Base-by-base conservation (phyloP, 768 basidiomycete genomes). In the Pleurotus tuoliensis region DNA sequence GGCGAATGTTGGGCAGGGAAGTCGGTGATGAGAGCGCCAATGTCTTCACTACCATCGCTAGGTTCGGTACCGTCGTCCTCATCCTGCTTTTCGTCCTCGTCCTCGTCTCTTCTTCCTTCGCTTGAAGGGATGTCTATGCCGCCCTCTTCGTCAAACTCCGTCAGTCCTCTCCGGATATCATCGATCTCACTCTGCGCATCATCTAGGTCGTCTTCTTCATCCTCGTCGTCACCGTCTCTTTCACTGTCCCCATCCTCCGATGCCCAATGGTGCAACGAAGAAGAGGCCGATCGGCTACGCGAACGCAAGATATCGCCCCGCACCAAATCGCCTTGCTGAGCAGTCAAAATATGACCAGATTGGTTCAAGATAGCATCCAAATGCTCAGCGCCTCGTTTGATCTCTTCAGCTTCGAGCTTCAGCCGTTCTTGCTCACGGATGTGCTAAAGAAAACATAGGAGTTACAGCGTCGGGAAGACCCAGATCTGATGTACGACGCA, bases 341-440 rank as follows among this genome's bases (percentile, higher is more conserved):
- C 88, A 64, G 90, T 87, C 58, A 97, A 73, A 56, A 96, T 84
- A 47, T 88, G 86, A 0, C 90, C 90, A 37, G 92, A 95, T 64
- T 95, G 89, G 69, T 93, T 84, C 46, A 98, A 76, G 60, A 98
- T 92, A 3, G 88, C 91, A 67, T 95, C 90, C 18, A 98, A 78
- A 70, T 97, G 94, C 60, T 87, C 84, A 58, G 88, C 88, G 0
- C 94, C 92, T 4, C 86, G 77, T 30, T 83, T 79, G 60, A 84
- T 78, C 68, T 94, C 90, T 69, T 97, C 94, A 15, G 78, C 87
- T 65, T 90, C 89, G 11, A 76, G 73, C 51, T 75, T 77, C 41
- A 81, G 73, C 37, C 87, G 75, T 59, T 84, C 79, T 62, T 86
- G 81, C 57, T 90, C 86, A 3, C 89, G 83, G 15, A 94, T 80